Base-by-base conservation (phyloP, 2,329 filamentous ascomycete genomes). In the Diaporthe vexans region DNA sequence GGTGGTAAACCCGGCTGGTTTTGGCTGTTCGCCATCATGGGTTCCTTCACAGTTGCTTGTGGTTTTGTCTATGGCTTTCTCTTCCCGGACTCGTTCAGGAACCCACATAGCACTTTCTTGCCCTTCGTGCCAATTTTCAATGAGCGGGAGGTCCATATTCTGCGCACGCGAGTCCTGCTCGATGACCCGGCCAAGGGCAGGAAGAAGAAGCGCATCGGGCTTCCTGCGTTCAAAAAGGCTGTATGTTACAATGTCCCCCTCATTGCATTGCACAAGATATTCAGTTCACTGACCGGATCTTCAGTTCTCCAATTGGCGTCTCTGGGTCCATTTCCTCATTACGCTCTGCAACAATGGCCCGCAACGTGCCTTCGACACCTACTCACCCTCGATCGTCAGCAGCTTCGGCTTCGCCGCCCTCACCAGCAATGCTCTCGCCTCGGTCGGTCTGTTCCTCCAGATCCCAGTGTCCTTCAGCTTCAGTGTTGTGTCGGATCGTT, bases 351-450 rank as follows among this genome's bases (percentile, higher is more conserved):
- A 88, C 80, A 84, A 88, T 77, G 80, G 87, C 17, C 85, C 87
- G 24, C 83, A 88, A 77, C 77, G 84, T 79, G 84, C 84, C 1
- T 85, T 88, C 56, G 84, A 88, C 71, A 87, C 88, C 5, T 90
- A 91, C 75, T 85, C 87, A 0, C 89, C 89, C 0, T 86, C 86
- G 8, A 86, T 91, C 61, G 87, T 91, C 73, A 85, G 82, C 67
- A 84, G 83, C 15, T 87, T 91, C 61, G 89, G 89, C 0, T 91
- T 89, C 75, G 80, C 79, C 5, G 78, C 80, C 0, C 83, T 91
- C 4, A 81, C 79, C 0, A 85, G 85, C 61, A 91, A 91, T 73
- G 89, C 89, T 3, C 35, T 77, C 48, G 75, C 88, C 0, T 87
- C 88, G 0, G 88, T 91, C 13, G 88, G 88, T 79, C 84, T 88